Base-by-base conservation (phyloP, 305 asterid genomes). In the Nicotiana rustica region DNA sequence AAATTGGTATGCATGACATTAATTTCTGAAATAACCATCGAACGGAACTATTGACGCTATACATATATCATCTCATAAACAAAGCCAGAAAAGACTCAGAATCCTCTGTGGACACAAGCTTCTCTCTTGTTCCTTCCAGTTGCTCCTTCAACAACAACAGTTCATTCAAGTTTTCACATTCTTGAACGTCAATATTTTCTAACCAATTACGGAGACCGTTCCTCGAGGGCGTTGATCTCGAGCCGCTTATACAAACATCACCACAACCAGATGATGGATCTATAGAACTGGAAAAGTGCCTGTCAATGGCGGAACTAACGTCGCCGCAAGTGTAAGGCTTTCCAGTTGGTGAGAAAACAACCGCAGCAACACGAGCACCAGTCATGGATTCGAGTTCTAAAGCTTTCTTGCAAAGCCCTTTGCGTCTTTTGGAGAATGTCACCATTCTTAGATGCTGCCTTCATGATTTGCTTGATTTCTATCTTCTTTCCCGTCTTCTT, bases 351-450 rank as follows among this genome's bases (percentile, higher is more conserved):
- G 83, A 80, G 21, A 80, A 80, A 25, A 80, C 83, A 6, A 66
- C 25, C 3, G 31, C 15, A 19, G 83, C 75, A 10, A 80, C 65
- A 13, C 36, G 33, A n/a, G 83, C 44, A 5, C 52, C 77, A 1
- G 66, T 47, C 66, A 31, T 80, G 49, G 61, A 21, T 61, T 41
- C 55, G 9, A 80, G 31, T 49, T 80, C 49, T 47, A 5, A 35
- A 4, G 83, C 77, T 66, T 80, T 80, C 47, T 80, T 80, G 64
- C 47, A 47, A 15, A 66, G 60, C 1, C 83, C 66, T 41, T 49
- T 14, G 13, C 83, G 83, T 21, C 77, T 64, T 44, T 66, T 80
- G 1, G 83, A 64, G 76, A 80, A 80, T 5, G 83, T 66, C 10
- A 66, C 83, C 76, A 65, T 66, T 49, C 83, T 65, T 66, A 25